These are phyloP conservation scores for Talaromyces sp. DNA, from an alignment of 2,329 filamentous ascomycete species.

Conservation along the genomic window DNA sequence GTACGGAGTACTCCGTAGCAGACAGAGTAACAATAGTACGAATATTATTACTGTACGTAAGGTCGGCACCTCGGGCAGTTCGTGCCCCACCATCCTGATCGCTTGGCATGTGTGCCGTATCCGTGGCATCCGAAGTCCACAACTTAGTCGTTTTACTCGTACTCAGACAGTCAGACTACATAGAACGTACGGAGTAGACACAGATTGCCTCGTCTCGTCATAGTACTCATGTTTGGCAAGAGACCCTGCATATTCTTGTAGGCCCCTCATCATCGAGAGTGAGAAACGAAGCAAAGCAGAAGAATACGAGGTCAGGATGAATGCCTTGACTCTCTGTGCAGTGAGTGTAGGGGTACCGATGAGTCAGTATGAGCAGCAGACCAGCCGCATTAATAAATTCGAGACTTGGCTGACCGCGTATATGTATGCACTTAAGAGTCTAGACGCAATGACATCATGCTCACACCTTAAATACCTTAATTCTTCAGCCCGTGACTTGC, in stretches of 20 bases:
- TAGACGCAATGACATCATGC: neutral
- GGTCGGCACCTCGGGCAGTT: neutral
- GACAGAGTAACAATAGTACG: neutral
- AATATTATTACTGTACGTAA: neutral
- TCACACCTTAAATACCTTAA: conserved; percentile 2
- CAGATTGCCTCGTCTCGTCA: neutral
- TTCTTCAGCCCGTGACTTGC: neutral
- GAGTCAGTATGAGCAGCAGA: neutral
- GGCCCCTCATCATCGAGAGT: neutral
- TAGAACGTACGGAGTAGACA: too few species aligned
- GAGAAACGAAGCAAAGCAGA: too few species aligned
- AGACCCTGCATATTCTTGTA: neutral
- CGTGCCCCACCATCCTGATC: neutral
- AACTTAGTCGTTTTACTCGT: neutral
- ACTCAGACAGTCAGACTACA: too few species aligned
- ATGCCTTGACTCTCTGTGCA: neutral
- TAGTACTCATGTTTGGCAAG: neutral
- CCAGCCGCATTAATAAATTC: neutral
- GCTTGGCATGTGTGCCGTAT: neutral
- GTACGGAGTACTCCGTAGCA: too few species aligned
- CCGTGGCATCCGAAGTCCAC: neutral
- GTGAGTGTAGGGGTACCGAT: neutral
- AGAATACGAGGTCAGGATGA: neutral
- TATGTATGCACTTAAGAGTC: neutral
- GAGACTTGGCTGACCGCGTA: neutral